phyloP scores from a whole-genome alignment of 768 basidiomycete genomes.

The Suillus hirtellus region DNA sequence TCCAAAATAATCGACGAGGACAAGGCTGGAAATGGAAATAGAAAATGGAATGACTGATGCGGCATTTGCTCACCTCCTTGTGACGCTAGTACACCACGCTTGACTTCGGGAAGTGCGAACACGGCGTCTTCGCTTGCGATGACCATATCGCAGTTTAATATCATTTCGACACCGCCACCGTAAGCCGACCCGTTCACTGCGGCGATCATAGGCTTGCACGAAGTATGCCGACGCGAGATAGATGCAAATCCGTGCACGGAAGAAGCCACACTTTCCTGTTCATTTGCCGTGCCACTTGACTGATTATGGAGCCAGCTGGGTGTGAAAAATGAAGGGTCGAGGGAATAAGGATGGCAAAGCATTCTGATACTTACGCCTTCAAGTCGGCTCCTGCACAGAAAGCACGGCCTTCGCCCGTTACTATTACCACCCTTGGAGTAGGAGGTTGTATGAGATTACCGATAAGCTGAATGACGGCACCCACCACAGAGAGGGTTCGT shows the following conservation, averaged over 20 bases:
- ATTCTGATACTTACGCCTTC: slow-evolving; percentile 51
- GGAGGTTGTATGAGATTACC: background rate
- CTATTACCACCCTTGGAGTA: slow-evolving; percentile 60
- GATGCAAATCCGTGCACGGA: slow-evolving; percentile 68
- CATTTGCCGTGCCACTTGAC: slow-evolving; percentile 40
- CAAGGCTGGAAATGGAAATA: background rate
- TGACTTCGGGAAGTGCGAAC: slow-evolving; percentile 78
- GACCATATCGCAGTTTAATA: slow-evolving; percentile 79
- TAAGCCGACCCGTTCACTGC: slow-evolving; percentile 77
- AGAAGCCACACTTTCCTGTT: slow-evolving; percentile 42
- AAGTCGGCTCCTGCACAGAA: slow-evolving; percentile 86
- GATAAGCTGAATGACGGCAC: slow-evolving; percentile 20
- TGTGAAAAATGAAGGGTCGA: background rate
- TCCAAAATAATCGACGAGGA: slow-evolving; percentile 7
- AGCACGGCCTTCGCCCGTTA: slow-evolving; percentile 70
- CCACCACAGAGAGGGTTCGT: slow-evolving; percentile 71
- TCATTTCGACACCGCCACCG: slow-evolving; percentile 66
- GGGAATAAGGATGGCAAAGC: background rate
- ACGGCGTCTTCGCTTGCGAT: slow-evolving; percentile 64
- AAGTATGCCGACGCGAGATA: slow-evolving; percentile 62
- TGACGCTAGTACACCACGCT: slow-evolving; percentile 70
- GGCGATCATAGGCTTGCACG: slow-evolving; percentile 75
- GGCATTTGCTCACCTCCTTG: slow-evolving; percentile 58
- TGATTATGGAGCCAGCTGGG: slow-evolving; percentile 62
- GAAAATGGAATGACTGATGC: background rate